phyloP scores from a whole-genome alignment of 805 yeast genomes.

The Blastobotrys terrestris region DNA sequence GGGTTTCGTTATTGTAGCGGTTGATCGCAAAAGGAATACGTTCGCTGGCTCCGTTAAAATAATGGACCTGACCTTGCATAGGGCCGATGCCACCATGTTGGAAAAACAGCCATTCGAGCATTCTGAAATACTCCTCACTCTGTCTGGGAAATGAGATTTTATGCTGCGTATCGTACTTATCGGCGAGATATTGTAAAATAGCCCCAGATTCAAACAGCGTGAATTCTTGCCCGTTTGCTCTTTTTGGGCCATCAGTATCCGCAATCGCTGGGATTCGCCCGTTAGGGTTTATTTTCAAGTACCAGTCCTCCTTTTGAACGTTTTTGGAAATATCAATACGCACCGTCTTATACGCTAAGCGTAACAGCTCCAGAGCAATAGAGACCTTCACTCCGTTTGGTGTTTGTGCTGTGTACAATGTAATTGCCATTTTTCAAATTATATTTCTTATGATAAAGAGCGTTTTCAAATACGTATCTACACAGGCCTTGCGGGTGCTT shows the following conservation, averaged over 20 bases:
- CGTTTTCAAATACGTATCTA: no score
- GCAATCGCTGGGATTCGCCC: constrained; percentile 56
- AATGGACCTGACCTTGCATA: constrained; percentile 52
- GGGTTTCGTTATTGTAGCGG: constrained; percentile 46
- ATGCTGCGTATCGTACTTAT: constrained; percentile 51
- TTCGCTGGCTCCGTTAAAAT: constrained; percentile 36
- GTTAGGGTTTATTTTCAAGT: constrained; percentile 50
- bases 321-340: constrained; percentile 37
- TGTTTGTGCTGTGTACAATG: constrained; percentile 39
- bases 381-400: constrained; percentile 40
- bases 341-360: constrained; percentile 31
- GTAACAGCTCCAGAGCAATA: constrained; percentile 31
- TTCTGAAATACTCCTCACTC: constrained; percentile 40
- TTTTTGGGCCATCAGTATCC: constrained; percentile 25
- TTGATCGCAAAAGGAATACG: constrained; percentile 49
- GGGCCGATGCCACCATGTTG: constrained; percentile 59
- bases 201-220: constrained; percentile 57
- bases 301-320: constrained; percentile 54
- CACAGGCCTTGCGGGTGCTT: no score
- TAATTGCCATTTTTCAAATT: constrained; percentile 21
- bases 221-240: constrained; percentile 36
- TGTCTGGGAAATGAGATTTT: constrained; percentile 35
- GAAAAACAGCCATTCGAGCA: constrained; percentile 44
- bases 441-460: background rate
- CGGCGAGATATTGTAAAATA: constrained; percentile 52